These are phyloP conservation scores for Talaromyces sp. DNA, from an alignment of 2,329 filamentous ascomycete genomes.

Conservation along the genomic window DNA sequence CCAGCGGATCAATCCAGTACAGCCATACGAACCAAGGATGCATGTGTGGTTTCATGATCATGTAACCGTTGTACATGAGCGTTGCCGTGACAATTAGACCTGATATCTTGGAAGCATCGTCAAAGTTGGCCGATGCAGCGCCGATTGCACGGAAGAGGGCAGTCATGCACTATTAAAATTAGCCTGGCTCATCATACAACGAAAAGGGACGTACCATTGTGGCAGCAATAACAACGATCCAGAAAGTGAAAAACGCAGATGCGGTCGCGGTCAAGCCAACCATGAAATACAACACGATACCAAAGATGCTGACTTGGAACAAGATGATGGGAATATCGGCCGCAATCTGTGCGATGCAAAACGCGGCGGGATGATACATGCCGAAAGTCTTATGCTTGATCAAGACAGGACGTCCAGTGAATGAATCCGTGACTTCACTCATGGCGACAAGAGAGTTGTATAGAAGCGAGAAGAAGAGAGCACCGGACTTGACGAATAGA, in stretches of 20 bases:
- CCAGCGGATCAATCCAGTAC: constrained; percentile 38
- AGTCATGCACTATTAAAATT: constrained; percentile 50
- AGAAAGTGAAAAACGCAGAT: constrained; percentile 60
- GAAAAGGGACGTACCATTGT: constrained; percentile 47
- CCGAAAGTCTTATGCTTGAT: constrained; percentile 59
- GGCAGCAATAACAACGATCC: constrained; percentile 51
- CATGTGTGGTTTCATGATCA: constrained; percentile 48
- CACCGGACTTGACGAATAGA: constrained; percentile 62
- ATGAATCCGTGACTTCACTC: constrained; percentile 64
- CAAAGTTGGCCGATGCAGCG: constrained; percentile 56
- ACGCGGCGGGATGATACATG: constrained; percentile 54
- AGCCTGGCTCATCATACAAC: not conserved
- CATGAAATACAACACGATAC: constrained; percentile 63
- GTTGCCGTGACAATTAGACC: constrained; percentile 37
- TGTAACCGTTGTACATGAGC: constrained; percentile 44
- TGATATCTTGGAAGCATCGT: constrained; percentile 56
- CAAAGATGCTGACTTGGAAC: constrained; percentile 59
- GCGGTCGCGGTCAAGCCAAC: constrained; percentile 54
- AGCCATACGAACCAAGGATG: constrained; percentile 54
- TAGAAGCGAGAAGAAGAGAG: constrained; percentile 62
- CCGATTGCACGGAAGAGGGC: constrained; percentile 57
- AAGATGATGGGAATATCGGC: constrained; percentile 55
- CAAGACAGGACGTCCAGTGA: constrained; percentile 57
- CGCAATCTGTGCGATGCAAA: constrained; percentile 44
- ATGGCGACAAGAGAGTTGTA: constrained; percentile 62